Evolutionary conservation across 2,329 filamentous ascomycete genomes (phyloP), one percentile per base, ranked within the genome.

Genomic region (Elsinoe necatrix): DNA sequence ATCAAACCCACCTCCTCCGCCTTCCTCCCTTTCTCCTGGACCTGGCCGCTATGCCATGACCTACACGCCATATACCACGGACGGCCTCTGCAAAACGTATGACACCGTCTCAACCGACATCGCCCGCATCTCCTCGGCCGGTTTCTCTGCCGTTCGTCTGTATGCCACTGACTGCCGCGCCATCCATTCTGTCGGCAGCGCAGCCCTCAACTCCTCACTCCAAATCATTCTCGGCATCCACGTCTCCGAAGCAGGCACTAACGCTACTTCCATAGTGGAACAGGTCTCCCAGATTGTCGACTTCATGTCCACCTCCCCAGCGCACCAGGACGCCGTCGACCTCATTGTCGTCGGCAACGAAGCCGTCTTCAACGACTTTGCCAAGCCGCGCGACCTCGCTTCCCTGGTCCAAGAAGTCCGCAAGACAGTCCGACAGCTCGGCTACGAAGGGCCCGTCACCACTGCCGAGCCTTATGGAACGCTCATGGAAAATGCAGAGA

Each of bases 151-250:
- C 29, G 77, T 80, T 56, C 91, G 92, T 71, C 78, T 93, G 69
- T 97, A 97, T 83, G 89, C 86, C 62, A 91, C 90, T 64, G 91
- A 96, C 80, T 97, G 92, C 80, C 78, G 81, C 73, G 86, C 85
- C 56, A 86, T 95, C 60, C 73, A 83, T 69, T 84, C 81, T 72
- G 84, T 96, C 58, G 88, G 88, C 61, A 72, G 74, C 42, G 87
- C 88, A 59, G 84, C 80, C 73, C 72, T 80, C 66, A 71, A 80
- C 64, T 69, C 84, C 71, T 84, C 85, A 59, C 68, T 96, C 59
- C 84, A 85, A 71, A 76, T 96, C 72, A 92, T 96, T 71, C 75
- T 95, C 60, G 92, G 92, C 71, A 80, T 97, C 76, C 95, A 86
- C 78, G 86, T 96, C 71, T 84, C 86, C 73, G 75, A 73, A 62